Base-by-base conservation (phyloP, 805 yeast species). In the Wickerhamomyces ciferrii region DNA sequence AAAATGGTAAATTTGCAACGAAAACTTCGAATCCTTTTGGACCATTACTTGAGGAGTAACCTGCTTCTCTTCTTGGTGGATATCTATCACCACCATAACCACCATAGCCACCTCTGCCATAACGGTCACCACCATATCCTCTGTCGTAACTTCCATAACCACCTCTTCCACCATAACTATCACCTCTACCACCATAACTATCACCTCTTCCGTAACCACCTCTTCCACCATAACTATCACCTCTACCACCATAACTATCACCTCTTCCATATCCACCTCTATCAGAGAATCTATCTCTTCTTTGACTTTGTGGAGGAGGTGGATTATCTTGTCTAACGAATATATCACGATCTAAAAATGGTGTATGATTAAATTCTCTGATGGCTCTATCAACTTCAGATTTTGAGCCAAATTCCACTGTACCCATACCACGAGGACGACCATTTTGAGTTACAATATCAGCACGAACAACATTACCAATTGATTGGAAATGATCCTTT, bases 281-380 rank as follows among this genome's bases (percentile, higher is more conserved):
- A 3, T 43, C 43, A 14, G 43, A 39, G 32, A 34, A 39, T 41
- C 51, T 46, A 42, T 56, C 57, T 21, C 45, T 48, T 35, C 48
- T 46, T 27, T 11, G 36, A 6, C 48, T 46, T 27, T 11, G 36
- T 9, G 52, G 69, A 56, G 92, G 94, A 24, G 94, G 94, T 32
- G 94, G 94, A 62, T 87, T 84, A 67, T 90, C 96, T 62, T 84
- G 95, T 69, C 97, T 83, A 10, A 91, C 96, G 65, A 85, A 89
- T 39, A 90, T 84, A 56, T 80, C 83, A 65, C 97, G 82, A 14
- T 89, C 95, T 59, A 72, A 67, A 52, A 82, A 77, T 32, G 70
- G 71, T 27, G 81, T 72, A 59, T 87, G 83, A 66, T 87, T 85
- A 57, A 74, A 84, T 55, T 78, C 72, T 45, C 72, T 67, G 56